Evolutionary conservation across 345 rosid genomes (phyloP).

Genomic region (Syzygium aqueum): DNA sequence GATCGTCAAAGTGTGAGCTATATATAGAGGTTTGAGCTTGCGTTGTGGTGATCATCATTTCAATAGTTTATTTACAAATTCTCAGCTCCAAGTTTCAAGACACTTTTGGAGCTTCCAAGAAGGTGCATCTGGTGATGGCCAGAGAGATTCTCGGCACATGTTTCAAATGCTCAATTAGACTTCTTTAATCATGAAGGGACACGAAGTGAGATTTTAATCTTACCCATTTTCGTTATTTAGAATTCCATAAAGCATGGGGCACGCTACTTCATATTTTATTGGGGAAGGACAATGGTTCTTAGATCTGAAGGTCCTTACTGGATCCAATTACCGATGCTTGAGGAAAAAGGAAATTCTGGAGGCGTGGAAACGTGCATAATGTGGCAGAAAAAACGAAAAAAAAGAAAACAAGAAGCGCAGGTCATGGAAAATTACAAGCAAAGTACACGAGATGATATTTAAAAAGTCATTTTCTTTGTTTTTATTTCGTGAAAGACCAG

Average conservation of each 20-base stretch:
- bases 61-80: background rate
- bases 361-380: background rate
- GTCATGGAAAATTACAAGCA: no score
- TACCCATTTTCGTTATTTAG: background rate
- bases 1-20: background rate
- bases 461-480: no score
- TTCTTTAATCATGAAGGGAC: background rate
- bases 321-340: background rate
- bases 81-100: background rate
- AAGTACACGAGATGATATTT: no score
- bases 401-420: background rate
- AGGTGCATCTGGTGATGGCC: background rate
- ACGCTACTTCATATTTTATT: background rate
- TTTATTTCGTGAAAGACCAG: no score
- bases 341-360: background rate
- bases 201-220: background rate
- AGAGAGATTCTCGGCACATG: background rate
- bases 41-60: background rate
- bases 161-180: background rate
- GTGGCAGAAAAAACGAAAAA: background rate
- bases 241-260: background rate
- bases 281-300: background rate
- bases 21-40: background rate
- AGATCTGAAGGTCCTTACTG: background rate
- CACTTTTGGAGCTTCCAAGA: background rate